A percentile compares a stretch with the other conserved stretches of the same genome.
Evolutionary conservation across 495 filamentous ascomycete species (phyloP).

Genomic region (Aspergillus baeticus): DNA sequence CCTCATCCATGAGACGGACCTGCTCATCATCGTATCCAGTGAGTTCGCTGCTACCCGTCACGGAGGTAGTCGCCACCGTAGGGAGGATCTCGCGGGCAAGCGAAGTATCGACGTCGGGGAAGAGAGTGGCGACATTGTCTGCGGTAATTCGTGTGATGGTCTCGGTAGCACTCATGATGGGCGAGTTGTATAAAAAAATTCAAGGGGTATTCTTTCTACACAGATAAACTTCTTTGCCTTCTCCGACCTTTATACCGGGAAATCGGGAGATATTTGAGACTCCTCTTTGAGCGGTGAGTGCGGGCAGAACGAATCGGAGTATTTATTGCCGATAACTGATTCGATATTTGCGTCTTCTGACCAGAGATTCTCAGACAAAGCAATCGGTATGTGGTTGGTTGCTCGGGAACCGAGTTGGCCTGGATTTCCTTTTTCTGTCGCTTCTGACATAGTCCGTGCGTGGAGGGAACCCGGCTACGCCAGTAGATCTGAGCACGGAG

Average conservation of each 20-base stretch:
- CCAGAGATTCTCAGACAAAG: background rate
- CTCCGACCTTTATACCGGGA: constrained; percentile 2
- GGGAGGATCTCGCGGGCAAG: constrained; percentile 63
- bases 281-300: constrained; percentile 5
- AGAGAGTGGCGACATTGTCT: constrained; percentile 81
- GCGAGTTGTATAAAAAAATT: constrained; percentile 1
- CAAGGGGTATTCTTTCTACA: background rate
- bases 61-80: constrained; percentile 28
- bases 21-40: constrained; percentile 95
- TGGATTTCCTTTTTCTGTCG: background rate
- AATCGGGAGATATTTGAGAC: constrained; percentile 1
- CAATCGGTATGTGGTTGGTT: background rate
- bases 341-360: background rate
- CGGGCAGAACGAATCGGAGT: constrained; percentile 13
- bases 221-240: too few relatives aligned
- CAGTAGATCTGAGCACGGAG: background rate
- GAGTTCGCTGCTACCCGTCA: constrained; percentile 47
- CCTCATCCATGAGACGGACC: constrained; percentile 97
- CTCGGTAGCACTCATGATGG: constrained; percentile 51
- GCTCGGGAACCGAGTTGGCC: constrained; percentile 5
- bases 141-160: constrained; percentile 66
- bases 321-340: background rate
- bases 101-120: constrained; percentile 94
- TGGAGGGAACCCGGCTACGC: background rate
- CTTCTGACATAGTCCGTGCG: too few relatives aligned